Conservation (phyloP, 371 early-diverging fungal species). For the Mucor circinelloides region DNA sequence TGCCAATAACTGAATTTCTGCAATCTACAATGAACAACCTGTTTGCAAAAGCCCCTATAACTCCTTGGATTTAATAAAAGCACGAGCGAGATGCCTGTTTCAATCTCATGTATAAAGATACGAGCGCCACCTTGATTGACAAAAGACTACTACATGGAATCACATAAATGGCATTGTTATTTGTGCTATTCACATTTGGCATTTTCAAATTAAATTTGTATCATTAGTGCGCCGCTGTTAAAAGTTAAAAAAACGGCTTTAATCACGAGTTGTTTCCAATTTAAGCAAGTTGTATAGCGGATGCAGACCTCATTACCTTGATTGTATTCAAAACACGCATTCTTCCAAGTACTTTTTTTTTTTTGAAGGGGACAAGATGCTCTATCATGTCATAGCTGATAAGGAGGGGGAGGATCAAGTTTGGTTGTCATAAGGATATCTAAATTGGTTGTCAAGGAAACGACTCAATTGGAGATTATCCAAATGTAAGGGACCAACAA, state of each 20-base stretch:
- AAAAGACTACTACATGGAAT: background rate
- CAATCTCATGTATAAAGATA: background rate
- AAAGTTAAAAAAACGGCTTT: background rate
- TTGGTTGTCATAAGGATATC: background rate
- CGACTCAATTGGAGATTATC: background rate
- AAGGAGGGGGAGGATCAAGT: background rate
- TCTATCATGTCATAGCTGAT: background rate
- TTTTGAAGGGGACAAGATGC: background rate
- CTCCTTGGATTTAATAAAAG: background rate
- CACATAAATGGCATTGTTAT: background rate
- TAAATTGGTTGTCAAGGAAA: conserved; percentile 1
- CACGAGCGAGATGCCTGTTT: background rate
- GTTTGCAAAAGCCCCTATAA: background rate
- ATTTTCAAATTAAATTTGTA: background rate
- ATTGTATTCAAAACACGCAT: conserved; percentile 1
- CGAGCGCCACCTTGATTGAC: background rate
- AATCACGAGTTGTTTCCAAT: conserved; percentile 1
- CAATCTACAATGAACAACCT: background rate
- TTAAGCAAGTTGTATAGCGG: background rate
- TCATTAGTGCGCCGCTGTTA: background rate
- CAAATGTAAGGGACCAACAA: background rate
- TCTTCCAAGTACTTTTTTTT: background rate
- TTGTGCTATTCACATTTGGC: background rate
- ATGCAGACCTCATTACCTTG: background rate
- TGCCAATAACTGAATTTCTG: background rate